phyloP scores from a whole-genome alignment of 345 rosid species.

The Populus ilicifolia region DNA sequence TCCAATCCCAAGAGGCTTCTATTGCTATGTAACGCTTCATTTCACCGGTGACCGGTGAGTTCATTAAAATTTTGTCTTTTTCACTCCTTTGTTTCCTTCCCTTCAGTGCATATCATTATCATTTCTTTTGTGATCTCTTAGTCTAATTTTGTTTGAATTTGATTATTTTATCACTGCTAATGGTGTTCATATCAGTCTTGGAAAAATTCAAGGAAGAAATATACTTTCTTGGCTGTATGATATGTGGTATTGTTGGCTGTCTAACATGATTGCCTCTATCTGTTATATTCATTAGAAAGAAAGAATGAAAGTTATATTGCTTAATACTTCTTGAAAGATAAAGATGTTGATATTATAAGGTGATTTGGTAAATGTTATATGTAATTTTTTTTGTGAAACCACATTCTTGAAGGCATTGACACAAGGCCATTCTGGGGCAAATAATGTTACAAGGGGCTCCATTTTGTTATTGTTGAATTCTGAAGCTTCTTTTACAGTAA shows the following conservation, averaged over 20 bases:
- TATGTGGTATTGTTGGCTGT: not conserved
- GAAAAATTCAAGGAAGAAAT: too few species aligned
- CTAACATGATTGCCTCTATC: not conserved
- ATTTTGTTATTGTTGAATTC: not conserved
- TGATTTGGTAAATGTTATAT: not conserved
- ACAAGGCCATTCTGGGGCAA: not conserved
- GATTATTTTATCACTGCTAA: not conserved
- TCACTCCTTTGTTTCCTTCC: not conserved
- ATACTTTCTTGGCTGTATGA: not conserved
- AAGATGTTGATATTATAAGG: too few species aligned
- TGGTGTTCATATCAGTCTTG: not conserved
- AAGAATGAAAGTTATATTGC: too few species aligned
- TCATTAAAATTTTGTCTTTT: not conserved
- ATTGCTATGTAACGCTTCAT: not conserved
- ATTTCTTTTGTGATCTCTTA: not conserved
- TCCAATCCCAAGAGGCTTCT: not conserved
- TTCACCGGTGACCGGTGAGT: not conserved
- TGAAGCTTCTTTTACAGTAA: not conserved
- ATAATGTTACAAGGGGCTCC: not conserved
- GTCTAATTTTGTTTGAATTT: not conserved
- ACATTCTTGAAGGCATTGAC: not conserved
- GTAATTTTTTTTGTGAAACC: not conserved
- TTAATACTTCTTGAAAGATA: not conserved
- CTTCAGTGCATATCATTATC: not conserved
- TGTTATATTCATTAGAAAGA: not conserved